These are phyloP conservation scores for Moricandia moricandioides DNA, from an alignment of 345 rosid species.

Conservation along the genomic window DNA sequence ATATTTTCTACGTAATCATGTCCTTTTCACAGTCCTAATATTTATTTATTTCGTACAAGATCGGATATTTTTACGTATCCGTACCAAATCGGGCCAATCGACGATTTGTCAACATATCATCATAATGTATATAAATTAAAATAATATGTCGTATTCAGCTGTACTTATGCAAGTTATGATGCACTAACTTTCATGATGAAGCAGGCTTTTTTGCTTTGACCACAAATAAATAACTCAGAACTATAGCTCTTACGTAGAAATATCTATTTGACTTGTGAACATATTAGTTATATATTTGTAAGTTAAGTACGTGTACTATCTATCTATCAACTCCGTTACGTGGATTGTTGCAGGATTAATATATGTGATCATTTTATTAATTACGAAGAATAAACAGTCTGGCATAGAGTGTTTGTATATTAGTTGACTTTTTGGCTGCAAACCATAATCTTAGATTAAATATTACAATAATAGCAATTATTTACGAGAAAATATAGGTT, in stretches of 20 bases:
- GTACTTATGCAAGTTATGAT: slow-evolving; percentile 20
- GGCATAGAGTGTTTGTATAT: slow-evolving; percentile 22
- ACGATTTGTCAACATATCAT: slow-evolving; percentile 8
- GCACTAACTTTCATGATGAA: slow-evolving; percentile 15
- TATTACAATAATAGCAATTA: background rate
- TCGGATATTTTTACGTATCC: background rate
- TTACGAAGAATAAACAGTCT: slow-evolving; percentile 25
- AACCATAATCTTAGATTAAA: background rate
- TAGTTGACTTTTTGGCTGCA: slow-evolving; percentile 34
- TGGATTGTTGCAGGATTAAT: slow-evolving; percentile 24
- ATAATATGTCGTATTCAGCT: background rate
- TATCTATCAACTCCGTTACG: slow-evolving; percentile 20
- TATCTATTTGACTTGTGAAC: slow-evolving; percentile 27
- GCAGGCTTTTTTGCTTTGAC: slow-evolving; percentile 13
- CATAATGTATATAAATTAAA: background rate
- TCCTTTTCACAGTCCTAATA: slow-evolving; percentile 6
- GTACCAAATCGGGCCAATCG: slow-evolving; percentile 5
- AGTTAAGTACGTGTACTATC: slow-evolving; percentile 32
- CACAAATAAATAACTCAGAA: slow-evolving; percentile 13
- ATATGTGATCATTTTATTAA: slow-evolving; percentile 13
- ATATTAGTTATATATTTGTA: background rate
- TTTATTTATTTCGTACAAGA: background rate
- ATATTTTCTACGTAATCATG: slow-evolving; percentile 1
- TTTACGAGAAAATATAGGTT: background rate
- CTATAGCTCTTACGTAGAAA: slow-evolving; percentile 1